phyloP scores from a whole-genome alignment of 441 rosid genomes.

The Erodium moschatum region DNA sequence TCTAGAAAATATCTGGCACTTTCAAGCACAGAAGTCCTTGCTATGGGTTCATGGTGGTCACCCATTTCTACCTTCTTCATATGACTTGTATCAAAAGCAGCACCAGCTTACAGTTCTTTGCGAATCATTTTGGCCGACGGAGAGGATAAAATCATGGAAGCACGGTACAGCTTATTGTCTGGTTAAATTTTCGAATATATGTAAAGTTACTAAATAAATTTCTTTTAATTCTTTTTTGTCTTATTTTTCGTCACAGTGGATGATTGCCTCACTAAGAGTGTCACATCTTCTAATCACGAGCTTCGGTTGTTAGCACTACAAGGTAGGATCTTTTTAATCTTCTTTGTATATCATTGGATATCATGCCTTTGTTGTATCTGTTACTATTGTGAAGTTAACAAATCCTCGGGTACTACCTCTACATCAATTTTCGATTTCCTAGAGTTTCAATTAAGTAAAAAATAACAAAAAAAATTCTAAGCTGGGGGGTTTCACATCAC shows the following conservation, averaged over 20 bases:
- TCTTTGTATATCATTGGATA: neutral
- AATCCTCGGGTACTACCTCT: no score
- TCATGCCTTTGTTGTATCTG: neutral
- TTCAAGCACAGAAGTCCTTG: conserved; percentile 52
- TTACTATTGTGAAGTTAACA: neutral
- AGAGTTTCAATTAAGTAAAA: no score
- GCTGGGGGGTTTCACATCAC: no score
- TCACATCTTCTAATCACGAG: conserved; percentile 45
- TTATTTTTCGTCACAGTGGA: conserved; percentile 29
- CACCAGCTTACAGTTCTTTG: conserved; percentile 49
- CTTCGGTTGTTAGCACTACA: conserved; percentile 70
- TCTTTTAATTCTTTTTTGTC: neutral
- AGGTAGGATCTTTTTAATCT: conserved; percentile 38
- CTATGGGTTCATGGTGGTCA: conserved; percentile 95
- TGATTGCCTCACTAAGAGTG: conserved; percentile 34
- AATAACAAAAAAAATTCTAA: no score
- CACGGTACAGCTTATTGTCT: conserved; percentile 39
- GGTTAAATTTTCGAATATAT: conserved; percentile 10
- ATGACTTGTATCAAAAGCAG: conserved; percentile 46
- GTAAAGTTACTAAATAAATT: neutral
- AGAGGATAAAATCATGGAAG: conserved; percentile 26
- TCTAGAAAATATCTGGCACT: conserved; percentile 37
- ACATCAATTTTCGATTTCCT: no score
- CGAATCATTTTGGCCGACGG: conserved; percentile 55
- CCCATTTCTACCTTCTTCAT: conserved; percentile 61